Evolutionary conservation across 768 basidiomycete species (phyloP), one percentile per base, ranked within the genome.

Genomic region (Mycena pura): DNA sequence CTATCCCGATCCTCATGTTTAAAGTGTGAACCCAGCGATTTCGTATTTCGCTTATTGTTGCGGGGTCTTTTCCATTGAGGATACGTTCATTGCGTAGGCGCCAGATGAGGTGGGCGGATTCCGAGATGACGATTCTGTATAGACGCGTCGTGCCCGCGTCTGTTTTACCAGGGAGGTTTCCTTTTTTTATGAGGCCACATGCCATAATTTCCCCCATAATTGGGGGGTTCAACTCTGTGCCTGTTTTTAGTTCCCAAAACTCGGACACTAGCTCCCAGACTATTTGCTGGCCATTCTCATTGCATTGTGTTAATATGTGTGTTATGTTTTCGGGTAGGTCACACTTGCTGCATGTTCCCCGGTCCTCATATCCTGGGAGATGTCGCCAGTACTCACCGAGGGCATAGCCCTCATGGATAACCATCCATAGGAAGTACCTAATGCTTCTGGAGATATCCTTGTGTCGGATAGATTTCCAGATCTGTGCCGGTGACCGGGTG

Each of bases 381-480:
- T n/a, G n/a, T n/a, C n/a, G n/a, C n/a, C n/a, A n/a, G n/a, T n/a
- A n/a, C n/a, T n/a, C n/a, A n/a, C n/a, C n/a, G n/a, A n/a, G n/a
- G n/a, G n/a, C n/a, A n/a, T n/a, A n/a, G n/a, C n/a, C n/a, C n/a
- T n/a, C n/a, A n/a, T n/a, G n/a, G n/a, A n/a, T n/a, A n/a, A n/a
- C n/a, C n/a, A n/a, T n/a, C n/a, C n/a, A n/a, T n/a, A n/a, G n/a
- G n/a, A n/a, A n/a, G n/a, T n/a, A n/a, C n/a, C n/a, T n/a, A n/a
- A n/a, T n/a, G n/a, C n/a, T n/a, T n/a, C n/a, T n/a, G n/a, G n/a
- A n/a, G n/a, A n/a, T n/a, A n/a, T n/a, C n/a, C n/a, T n/a, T n/a
- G n/a, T n/a, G n/a, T n/a, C n/a, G n/a, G n/a, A 60, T n/a, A 11
- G 53, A 56, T 28, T 54, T 59, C 62, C 65, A 67, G 0, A 63